phyloP scores from a whole-genome alignment of 177 flowering plant genomes.

The Telopea speciosissima region DNA sequence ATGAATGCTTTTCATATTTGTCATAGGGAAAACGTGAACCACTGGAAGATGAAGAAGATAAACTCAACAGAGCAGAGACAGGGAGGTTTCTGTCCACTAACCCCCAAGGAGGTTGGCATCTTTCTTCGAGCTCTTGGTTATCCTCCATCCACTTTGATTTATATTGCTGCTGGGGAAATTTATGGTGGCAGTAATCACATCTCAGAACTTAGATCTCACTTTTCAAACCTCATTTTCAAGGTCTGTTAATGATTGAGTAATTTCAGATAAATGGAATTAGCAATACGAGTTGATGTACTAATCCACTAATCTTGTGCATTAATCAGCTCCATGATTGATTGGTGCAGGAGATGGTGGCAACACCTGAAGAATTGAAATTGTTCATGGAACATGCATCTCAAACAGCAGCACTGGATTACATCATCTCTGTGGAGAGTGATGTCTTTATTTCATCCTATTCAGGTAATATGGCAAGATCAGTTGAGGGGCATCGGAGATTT shows the following conservation, averaged over 20 bases:
- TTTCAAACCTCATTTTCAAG: conserved; percentile 83
- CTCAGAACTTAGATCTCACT: conserved; percentile 56
- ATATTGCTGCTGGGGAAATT: conserved; percentile 94
- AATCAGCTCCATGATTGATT: conserved; percentile 7
- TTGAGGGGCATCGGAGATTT: conserved; percentile 93
- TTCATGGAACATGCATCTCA: conserved; percentile 77
- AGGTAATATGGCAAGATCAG: conserved; percentile 98
- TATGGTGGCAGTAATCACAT: conserved; percentile 77
- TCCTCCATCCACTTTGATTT: conserved; percentile 67
- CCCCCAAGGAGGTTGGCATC: conserved; percentile 91
- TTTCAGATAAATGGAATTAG: neutral
- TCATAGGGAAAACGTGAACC: conserved; percentile 74
- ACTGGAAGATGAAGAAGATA: conserved; percentile 86
- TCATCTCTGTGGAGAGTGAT: conserved; percentile 85
- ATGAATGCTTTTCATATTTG: neutral
- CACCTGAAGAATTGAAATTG: conserved; percentile 49
- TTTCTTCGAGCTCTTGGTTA: conserved; percentile 86
- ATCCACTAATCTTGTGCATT: neutral
- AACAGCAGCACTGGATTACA: conserved; percentile 88
- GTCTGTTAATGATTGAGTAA: conserved; percentile 25
- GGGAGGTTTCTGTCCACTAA: conserved; percentile 82
- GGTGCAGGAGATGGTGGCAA: conserved; percentile 75
- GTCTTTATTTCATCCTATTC: conserved; percentile 84
- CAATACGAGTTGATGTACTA: neutral
- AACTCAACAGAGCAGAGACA: conserved; percentile 84